Evolutionary conservation across 805 yeast species (phyloP).

Genomic region (Ogataea pilisensis): DNA sequence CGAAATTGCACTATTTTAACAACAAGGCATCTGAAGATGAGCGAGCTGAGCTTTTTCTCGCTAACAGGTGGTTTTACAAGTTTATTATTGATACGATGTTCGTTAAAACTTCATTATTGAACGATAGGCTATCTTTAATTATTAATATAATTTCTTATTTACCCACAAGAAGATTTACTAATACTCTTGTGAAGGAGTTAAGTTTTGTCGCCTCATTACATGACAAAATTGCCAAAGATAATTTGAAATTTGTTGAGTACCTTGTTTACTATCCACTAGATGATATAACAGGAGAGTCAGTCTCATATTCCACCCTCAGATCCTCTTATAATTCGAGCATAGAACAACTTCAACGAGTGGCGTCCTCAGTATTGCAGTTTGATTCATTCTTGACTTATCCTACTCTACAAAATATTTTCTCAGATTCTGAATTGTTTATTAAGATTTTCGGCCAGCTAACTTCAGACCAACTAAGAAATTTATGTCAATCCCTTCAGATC

Average conservation of each 20-base stretch:
- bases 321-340: background rate
- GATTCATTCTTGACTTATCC: constrained; percentile 5
- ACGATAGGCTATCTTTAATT: constrained; percentile 22
- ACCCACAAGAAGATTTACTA: constrained; percentile 37
- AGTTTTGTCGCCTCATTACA: constrained; percentile 19
- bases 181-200: constrained; percentile 27
- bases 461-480: constrained; percentile 1
- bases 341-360: background rate
- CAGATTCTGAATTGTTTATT: constrained; percentile 1
- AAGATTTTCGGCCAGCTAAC: background rate
- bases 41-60: constrained; percentile 16
- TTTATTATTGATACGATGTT: constrained; percentile 15
- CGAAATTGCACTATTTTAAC: constrained; percentile 16
- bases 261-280: constrained; percentile 37
- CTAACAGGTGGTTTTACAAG: constrained; percentile 27
- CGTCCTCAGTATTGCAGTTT: constrained; percentile 2
- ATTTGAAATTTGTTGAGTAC: constrained; percentile 18
- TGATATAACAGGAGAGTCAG: constrained; percentile 35
- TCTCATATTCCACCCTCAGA: constrained; percentile 14
- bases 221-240: background rate
- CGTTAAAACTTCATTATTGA: constrained; percentile 4
- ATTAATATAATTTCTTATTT: constrained; percentile 33
- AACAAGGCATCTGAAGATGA: constrained; percentile 10
- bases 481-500: constrained; percentile 4
- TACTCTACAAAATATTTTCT: constrained; percentile 2